phyloP scores from a whole-genome alignment of 345 rosid species.

The Zanthoxylum bungeanum region DNA sequence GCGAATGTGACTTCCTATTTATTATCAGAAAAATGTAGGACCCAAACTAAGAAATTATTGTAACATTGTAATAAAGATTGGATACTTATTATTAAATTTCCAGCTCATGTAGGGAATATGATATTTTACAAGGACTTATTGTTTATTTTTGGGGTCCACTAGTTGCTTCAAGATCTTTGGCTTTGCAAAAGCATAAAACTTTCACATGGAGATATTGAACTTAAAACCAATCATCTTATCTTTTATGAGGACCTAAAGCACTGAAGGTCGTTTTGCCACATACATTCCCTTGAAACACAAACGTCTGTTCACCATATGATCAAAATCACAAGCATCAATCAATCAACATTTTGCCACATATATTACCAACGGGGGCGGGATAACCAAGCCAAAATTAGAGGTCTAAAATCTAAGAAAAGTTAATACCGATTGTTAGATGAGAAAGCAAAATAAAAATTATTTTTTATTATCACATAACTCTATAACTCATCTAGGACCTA shows the following conservation, averaged over 20 bases:
- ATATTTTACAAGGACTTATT: background rate
- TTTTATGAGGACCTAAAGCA: slow-evolving; percentile 10
- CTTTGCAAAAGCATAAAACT: slow-evolving; percentile 8
- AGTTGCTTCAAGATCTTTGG: background rate
- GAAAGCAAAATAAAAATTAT: no score
- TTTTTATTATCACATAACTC: no score
- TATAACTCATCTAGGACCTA: no score
- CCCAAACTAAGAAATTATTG: slow-evolving; percentile 5
- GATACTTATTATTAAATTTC: slow-evolving; percentile 12
- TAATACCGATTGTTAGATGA: no score
- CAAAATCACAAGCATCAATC: slow-evolving; percentile 14
- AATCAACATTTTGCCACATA: slow-evolving; percentile 9
- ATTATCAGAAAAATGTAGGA: slow-evolving; percentile 6
- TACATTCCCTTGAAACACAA: background rate
- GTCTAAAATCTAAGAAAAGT: no score
- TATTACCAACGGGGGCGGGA: no score
- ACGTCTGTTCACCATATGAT: background rate
- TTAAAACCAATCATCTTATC: slow-evolving; percentile 10
- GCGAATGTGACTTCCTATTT: background rate
- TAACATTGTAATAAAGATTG: background rate
- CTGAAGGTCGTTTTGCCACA: background rate
- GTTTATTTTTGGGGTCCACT: slow-evolving; percentile 10
- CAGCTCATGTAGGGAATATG: slow-evolving; percentile 16
- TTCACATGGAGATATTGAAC: background rate
- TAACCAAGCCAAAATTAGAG: no score